phyloP scores from a whole-genome alignment of 768 basidiomycete genomes.

The Suillus ampliporus region DNA sequence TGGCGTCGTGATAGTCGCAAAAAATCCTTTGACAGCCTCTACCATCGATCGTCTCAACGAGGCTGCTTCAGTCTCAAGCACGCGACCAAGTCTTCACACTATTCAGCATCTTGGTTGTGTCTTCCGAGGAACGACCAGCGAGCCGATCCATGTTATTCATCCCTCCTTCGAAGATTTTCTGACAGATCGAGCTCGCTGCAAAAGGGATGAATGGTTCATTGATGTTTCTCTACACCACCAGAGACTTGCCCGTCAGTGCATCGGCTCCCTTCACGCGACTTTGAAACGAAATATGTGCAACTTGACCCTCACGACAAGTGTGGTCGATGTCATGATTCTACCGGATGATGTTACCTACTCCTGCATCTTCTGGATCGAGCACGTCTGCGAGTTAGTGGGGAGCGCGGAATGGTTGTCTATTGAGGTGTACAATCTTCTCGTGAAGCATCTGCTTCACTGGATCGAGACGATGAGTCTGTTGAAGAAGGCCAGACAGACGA shows the following conservation, averaged over 20 bases:
- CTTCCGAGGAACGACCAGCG: constrained; percentile 30
- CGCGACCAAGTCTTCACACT: constrained; percentile 36
- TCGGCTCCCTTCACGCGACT: constrained; percentile 18
- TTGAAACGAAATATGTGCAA: constrained; percentile 34
- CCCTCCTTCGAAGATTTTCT: constrained; percentile 42
- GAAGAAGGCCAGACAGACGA: constrained; percentile 38
- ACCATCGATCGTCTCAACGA: constrained; percentile 35
- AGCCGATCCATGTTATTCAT: constrained; percentile 38
- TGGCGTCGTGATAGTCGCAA: constrained; percentile 35
- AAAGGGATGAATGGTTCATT: constrained; percentile 35
- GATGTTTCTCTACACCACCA: constrained; percentile 28
- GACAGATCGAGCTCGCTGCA: constrained; percentile 34
- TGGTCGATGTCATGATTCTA: constrained; percentile 21
- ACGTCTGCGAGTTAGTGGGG: constrained; percentile 23
- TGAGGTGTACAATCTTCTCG: constrained; percentile 27
- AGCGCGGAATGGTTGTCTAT: constrained; percentile 15
- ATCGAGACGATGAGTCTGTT: constrained; percentile 39
- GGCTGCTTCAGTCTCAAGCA: constrained; percentile 13
- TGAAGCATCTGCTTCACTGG: constrained; percentile 38
- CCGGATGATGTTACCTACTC: constrained; percentile 34
- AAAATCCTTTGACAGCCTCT: constrained; percentile 30
- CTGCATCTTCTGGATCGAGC: constrained; percentile 35
- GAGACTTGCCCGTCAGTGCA: constrained; percentile 31
- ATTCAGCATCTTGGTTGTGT: constrained; percentile 32
- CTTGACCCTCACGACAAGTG: constrained; percentile 25